Evolutionary conservation across 148 eudicot genomes (phyloP), one percentile per base, ranked within the genome.

Genomic region (Persicaria tinctoria): DNA sequence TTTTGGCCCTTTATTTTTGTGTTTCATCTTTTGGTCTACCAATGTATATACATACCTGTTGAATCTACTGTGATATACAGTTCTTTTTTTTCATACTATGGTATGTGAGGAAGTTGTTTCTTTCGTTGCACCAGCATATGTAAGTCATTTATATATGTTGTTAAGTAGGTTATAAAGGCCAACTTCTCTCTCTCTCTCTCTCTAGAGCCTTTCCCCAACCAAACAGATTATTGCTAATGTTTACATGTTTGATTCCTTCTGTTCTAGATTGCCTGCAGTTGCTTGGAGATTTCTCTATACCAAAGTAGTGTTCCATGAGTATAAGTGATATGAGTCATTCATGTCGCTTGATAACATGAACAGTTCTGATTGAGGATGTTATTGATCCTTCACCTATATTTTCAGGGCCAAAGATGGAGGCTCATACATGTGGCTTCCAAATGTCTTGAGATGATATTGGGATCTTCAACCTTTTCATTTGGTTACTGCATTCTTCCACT

Each of bases 351-450:
- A 70, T 11, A 70, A 73, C 54, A 16, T 83, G 66, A 68, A 72
- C 71, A 76, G 75, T 78, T 82, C 68, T 76, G 73, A 32, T 75
- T 83, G 51, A 81, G 80, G 84, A 84, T 74, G 76, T 76, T 84
- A 80, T 89, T 89, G 86, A 91, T 86, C 76, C 82, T 82, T 89
- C 86, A 80, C 82, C 87, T 86, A 82, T 80, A 66, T 86, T 89
- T 91, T 86, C 93, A 89, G 95, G 93, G 87, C 83, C 82, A 79
- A 82, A 87, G 84, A 81, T 70, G 81, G 86, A 86, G 83, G 84
- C 85, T 76, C 86, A 41, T 14, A 66, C 70, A 66, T 64, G 69
- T 80, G 84, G 82, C 83, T 85, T 81, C 82, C 80, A 73, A 73
- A 78, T 82, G 70, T 66, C 18, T 41, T 41, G n/a, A 38, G 70